Base-by-base conservation (phyloP, 1,139 yeast species). In the Suhomyces bribrorum region DNA sequence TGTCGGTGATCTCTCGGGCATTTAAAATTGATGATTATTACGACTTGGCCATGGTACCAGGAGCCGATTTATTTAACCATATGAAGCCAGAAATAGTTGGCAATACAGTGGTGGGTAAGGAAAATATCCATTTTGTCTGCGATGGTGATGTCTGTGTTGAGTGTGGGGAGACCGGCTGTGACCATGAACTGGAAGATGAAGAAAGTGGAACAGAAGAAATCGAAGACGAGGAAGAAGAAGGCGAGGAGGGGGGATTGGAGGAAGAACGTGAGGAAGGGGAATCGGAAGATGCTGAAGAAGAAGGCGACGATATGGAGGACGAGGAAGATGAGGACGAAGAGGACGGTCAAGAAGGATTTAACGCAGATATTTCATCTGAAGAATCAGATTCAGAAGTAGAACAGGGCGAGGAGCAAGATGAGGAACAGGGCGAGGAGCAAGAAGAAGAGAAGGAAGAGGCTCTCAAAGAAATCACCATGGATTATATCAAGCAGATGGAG, bases 11-110 rank as follows among this genome's bases (percentile, higher is more conserved):
- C 0, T 81, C 95, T 1, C 71, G 96, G 43, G 89, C 90, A 1
- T 88, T 89, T 56, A 82, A 81, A 38, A 80, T 90, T 14, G 97
- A 90, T 57, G 73, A 71, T 33, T 88, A 64, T 56, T 86, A 83
- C 50, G 86, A 82, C 18, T 72, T 84, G 28, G 86, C 86, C 0
- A 64, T 90, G 43, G 96, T 89, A 22, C 96, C 97, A 0, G 90
- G 90, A 12, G 97, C 96, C 0, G 96, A 90, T 59, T 65, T 90
- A 34, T 89, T 89, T 64, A 89, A 89, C 50, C 96, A 88, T 56
- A 65, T 77, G 27, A 73, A 75, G 7, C 72, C 68, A 2, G 34
- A 41, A 46, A 7, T 50, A 2, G 38, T 38, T n/a, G 59, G 49
- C 7, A 48, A 38, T 7, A 43, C 46, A 14, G 43, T 52, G 5